Percentiles rank a stretch among this genome's conserved stretches.
phyloP scores from a whole-genome alignment of 2,329 filamentous ascomycete genomes.

The Talaromyces sp. region DNA sequence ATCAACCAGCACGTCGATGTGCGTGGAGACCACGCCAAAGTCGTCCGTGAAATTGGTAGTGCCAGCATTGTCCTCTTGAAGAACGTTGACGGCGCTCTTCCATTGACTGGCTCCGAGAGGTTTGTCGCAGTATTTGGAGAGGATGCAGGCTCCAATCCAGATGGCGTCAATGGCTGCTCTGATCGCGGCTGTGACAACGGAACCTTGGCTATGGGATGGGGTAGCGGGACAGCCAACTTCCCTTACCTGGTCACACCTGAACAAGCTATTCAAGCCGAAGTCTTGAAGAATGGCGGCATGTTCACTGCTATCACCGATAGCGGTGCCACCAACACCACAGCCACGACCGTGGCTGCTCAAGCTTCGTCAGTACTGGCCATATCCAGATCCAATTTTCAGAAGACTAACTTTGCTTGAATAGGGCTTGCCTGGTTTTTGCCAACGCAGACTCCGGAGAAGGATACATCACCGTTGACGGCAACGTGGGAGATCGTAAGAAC shows the following conservation, averaged over 20 bases:
- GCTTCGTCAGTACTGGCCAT: slow-evolving; percentile 33
- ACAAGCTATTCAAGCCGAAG: slow-evolving; percentile 61
- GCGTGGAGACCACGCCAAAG: slow-evolving; percentile 64
- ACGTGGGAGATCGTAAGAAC: slow-evolving; percentile 86
- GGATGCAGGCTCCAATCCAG: slow-evolving; percentile 71
- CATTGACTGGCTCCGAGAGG: slow-evolving; percentile 69
- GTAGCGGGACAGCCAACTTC: slow-evolving; percentile 58
- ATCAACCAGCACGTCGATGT: slow-evolving; percentile 83
- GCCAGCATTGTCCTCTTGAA: slow-evolving; percentile 87
- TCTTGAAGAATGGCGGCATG: slow-evolving; percentile 65
- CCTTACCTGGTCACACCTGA: slow-evolving; percentile 62
- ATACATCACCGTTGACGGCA: slow-evolving; percentile 76
- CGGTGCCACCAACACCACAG: slow-evolving; percentile 49
- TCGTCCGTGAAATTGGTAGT: slow-evolving; percentile 73
- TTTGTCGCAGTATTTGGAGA: slow-evolving; percentile 75
- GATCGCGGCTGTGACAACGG: slow-evolving; percentile 63
- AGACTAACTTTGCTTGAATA: slow-evolving; percentile 15
- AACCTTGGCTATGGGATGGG: slow-evolving; percentile 62
- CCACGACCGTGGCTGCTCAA: slow-evolving; percentile 49
- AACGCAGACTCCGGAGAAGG: slow-evolving; percentile 85
- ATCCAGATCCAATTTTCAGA: background rate
- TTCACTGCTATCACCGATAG: slow-evolving; percentile 59
- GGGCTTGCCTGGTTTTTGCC: slow-evolving; percentile 73
- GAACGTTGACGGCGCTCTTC: slow-evolving; percentile 66
- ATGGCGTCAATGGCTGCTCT: slow-evolving; percentile 72